phyloP scores from a whole-genome alignment of 306 rosid species.

The Lupinus albus region DNA sequence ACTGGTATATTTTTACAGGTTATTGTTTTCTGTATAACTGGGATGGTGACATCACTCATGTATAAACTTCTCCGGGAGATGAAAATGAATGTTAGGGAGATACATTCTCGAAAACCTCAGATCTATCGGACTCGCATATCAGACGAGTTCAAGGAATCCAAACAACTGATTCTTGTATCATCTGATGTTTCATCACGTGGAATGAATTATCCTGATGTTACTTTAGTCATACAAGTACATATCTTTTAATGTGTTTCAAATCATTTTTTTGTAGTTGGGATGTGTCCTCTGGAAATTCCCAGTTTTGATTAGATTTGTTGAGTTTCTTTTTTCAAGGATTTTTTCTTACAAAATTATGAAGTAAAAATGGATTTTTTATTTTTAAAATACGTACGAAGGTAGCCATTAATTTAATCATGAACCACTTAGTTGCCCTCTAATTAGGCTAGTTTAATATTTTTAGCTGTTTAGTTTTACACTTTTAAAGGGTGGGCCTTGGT shows the following conservation, averaged over 20 bases:
- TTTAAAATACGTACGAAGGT: too few species aligned
- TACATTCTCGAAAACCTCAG: constrained; percentile 91
- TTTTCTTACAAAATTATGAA: constrained; percentile 7
- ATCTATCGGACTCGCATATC: constrained; percentile 79
- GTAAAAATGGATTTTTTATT: constrained; percentile 13
- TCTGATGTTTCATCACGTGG: constrained; percentile 95
- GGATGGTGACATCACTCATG: constrained; percentile 81
- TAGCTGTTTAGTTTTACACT: not conserved
- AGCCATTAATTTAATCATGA: not conserved
- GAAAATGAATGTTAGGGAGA: constrained; percentile 92
- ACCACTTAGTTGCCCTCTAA: constrained; percentile 5
- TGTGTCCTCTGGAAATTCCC: constrained; percentile 18
- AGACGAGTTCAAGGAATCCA: constrained; percentile 84
- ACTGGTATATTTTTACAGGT: constrained; percentile 58
- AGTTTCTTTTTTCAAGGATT: not conserved
- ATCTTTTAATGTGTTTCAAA: constrained; percentile 22
- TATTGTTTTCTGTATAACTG: constrained; percentile 83
- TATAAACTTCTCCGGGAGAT: constrained; percentile 73
- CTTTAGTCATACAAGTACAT: constrained; percentile 86
- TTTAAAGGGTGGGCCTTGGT: too few species aligned
- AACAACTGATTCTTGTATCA: constrained; percentile 73
- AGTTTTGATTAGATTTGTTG: constrained; percentile 4
- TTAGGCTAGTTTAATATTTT: constrained; percentile 1
- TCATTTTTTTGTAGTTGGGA: not conserved
- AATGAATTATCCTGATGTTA: constrained; percentile 92